phyloP scores from a whole-genome alignment of 805 yeast genomes.

The Schwanniomyces sp. region DNA sequence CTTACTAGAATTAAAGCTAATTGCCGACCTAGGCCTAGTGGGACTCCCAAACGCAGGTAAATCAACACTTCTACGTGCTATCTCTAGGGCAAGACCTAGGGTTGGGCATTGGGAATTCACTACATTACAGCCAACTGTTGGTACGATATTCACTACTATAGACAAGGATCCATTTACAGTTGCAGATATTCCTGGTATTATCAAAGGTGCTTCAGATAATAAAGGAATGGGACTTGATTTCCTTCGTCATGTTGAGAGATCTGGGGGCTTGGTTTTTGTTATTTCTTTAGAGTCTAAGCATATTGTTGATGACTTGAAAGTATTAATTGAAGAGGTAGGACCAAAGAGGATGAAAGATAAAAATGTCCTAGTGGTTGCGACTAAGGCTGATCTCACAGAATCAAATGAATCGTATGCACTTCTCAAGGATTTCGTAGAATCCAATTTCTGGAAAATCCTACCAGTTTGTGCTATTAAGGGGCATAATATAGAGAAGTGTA shows the following conservation, averaged over 20 bases:
- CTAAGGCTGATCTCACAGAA: conserved; percentile 83
- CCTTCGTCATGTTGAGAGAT: conserved; percentile 87
- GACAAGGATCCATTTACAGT: conserved; percentile 79
- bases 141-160: conserved; percentile 71
- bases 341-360: conserved; percentile 57
- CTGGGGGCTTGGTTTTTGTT: conserved; percentile 87
- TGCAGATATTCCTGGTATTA: conserved; percentile 96
- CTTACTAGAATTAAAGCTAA: conserved; percentile 76
- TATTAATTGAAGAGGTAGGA: conserved; percentile 73
- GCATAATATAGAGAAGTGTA: conserved; percentile 71
- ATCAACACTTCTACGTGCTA: conserved; percentile 81
- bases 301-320: conserved; percentile 65
- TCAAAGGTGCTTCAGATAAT: conserved; percentile 81
- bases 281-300: conserved; percentile 66
- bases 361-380: conserved; percentile 74
- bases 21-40: conserved; percentile 92
- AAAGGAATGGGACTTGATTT: conserved; percentile 94
- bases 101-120: conserved; percentile 98
- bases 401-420: conserved; percentile 47
- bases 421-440: conserved; percentile 45
- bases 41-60: conserved; percentile 98
- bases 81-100: conserved; percentile 84
- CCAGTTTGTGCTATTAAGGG: conserved; percentile 82
- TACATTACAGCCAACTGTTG: conserved; percentile 87
- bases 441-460: conserved; percentile 62